Percentiles rank a stretch among this genome's conserved stretches.
Conservation (phyloP, 768 basidiomycete species). For the Tephrocybe sp. region DNA sequence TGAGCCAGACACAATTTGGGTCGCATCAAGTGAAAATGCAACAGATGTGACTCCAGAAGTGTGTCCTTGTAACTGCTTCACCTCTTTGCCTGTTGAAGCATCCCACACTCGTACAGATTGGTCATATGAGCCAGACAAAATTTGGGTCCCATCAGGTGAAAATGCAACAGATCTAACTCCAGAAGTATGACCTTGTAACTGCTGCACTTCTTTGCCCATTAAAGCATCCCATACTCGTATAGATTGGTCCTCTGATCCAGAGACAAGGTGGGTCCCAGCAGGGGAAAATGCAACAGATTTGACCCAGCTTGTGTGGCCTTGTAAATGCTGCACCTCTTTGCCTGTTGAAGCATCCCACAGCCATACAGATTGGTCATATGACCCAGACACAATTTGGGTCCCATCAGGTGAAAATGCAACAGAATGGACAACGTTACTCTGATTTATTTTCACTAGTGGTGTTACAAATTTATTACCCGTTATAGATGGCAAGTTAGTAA, state of each 20-base stretch:
- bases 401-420: background rate
- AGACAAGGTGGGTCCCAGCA: background rate
- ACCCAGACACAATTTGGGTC: background rate
- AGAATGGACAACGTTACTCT: background rate
- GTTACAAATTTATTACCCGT: background rate
- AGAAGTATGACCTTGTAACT: background rate
- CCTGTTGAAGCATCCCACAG: background rate
- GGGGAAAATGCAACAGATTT: background rate
- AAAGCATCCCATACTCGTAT: too few relatives aligned
- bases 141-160: background rate
- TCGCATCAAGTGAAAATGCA: too few relatives aligned
- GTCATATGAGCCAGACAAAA: background rate
- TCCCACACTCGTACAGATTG: too few relatives aligned
- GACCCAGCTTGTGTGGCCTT: background rate
- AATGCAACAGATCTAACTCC: too few relatives aligned
- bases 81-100: too few relatives aligned
- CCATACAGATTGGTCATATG: background rate
- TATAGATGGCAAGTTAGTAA: background rate
- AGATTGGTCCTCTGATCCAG: background rate
- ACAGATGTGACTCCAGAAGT: too few relatives aligned
- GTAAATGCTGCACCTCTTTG: too few relatives aligned
- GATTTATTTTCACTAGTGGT: background rate
- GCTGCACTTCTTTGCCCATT: background rate
- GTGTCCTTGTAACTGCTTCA: too few relatives aligned
- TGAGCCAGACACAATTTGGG: background rate